Evolutionary conservation across 768 basidiomycete genomes (phyloP).

Genomic region (Antrodiella citrinella): DNA sequence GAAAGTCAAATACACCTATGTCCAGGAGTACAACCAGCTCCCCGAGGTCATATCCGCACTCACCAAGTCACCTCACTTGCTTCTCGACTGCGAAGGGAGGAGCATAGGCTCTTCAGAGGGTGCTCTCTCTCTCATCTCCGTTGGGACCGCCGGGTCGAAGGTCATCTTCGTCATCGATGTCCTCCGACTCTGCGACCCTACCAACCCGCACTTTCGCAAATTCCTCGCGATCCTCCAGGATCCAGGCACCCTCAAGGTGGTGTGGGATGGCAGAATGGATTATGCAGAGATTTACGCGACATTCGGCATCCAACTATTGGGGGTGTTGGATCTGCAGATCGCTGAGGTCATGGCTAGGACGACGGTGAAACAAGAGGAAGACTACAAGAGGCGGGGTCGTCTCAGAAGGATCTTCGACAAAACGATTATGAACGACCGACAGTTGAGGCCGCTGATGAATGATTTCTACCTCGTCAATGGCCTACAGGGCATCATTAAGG

Average conservation of each 20-base stretch:
- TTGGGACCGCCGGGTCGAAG: conserved; percentile 27
- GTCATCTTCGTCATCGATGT: conserved; percentile 32
- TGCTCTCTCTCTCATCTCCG: conserved; percentile 29
- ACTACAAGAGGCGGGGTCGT: conserved; percentile 20
- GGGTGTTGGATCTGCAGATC: conserved; percentile 34
- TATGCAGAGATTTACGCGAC: conserved; percentile 26
- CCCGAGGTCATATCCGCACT: not conserved
- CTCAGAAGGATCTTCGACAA: conserved; percentile 17
- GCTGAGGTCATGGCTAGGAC: conserved; percentile 24
- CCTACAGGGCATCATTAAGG: conserved; percentile 25
- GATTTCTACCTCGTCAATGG: conserved; percentile 28
- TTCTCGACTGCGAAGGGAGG: conserved; percentile 35
- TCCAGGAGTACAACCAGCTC: not conserved
- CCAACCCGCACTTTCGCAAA: conserved; percentile 9
- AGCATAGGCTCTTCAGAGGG: conserved; percentile 27
- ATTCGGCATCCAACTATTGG: conserved; percentile 23
- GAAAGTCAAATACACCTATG: not conserved
- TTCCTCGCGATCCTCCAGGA: conserved; percentile 25
- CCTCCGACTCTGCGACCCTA: conserved; percentile 16
- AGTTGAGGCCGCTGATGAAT: conserved; percentile 14
- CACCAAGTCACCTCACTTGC: conserved; percentile 13
- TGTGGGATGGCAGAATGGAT: conserved; percentile 37
- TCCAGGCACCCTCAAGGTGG: conserved; percentile 26
- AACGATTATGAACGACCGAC: conserved; percentile 16
- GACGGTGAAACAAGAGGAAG: conserved; percentile 6